Percentiles rank a stretch among this genome's conserved stretches.
These are phyloP conservation scores for Fusarium zealandicum DNA, from an alignment of 2,329 filamentous ascomycete species.

Conservation along the genomic window DNA sequence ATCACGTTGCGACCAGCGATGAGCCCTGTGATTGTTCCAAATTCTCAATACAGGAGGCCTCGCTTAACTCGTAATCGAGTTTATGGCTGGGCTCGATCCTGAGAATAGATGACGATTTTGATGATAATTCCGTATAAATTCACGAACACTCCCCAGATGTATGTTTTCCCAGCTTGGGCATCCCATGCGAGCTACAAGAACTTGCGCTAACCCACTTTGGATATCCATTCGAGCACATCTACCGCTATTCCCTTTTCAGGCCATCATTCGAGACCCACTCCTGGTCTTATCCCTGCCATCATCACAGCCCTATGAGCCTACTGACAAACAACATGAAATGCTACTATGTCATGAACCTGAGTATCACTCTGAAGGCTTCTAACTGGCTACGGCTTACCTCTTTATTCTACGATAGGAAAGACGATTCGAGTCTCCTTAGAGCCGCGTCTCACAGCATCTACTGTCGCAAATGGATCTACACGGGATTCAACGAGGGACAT, in stretches of 20 bases:
- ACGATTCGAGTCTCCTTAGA: slow-evolving; percentile 28
- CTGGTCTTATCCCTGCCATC: neutral
- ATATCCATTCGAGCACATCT: slow-evolving; percentile 10
- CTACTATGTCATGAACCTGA: slow-evolving; percentile 2
- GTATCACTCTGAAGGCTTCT: neutral
- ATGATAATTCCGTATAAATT: neutral
- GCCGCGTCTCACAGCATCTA: slow-evolving; percentile 1
- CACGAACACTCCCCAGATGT: no score
- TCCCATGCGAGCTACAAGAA: slow-evolving; percentile 15
- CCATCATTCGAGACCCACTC: slow-evolving; percentile 35
- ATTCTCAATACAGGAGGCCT: neutral
- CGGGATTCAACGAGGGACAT: neutral
- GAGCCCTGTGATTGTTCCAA: no score
- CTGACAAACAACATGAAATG: slow-evolving; percentile 7
- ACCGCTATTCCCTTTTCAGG: slow-evolving; percentile 22
- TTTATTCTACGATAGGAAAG: slow-evolving; percentile 24
- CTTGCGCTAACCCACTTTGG: slow-evolving; percentile 5
- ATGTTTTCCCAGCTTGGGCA: neutral
- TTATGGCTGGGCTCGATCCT: neutral
- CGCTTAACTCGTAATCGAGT: neutral
- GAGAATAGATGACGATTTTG: neutral
- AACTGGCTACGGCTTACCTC: slow-evolving; percentile 11
- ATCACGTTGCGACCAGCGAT: neutral
- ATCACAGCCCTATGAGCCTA: slow-evolving; percentile 32
- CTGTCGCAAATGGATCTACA: neutral